Evolutionary conservation across 768 basidiomycete genomes (phyloP).

Genomic region (Pisolithus marmoratus): DNA sequence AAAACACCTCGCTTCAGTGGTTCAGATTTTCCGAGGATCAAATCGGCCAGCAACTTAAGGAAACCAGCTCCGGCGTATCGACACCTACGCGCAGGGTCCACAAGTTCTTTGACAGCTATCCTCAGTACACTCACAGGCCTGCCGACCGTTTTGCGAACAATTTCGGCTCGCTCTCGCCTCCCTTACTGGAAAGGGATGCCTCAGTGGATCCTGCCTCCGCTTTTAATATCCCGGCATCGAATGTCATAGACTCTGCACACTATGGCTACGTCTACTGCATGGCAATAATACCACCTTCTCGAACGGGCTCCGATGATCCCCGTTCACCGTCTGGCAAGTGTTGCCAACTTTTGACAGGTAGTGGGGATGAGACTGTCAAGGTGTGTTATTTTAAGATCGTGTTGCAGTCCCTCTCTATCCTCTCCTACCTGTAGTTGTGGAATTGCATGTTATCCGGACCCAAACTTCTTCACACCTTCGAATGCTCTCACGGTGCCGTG

Average conservation of each 20-base stretch:
- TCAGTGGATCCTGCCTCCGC: slow-evolving; percentile 12
- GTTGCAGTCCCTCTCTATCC: background rate
- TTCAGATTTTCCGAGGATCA: slow-evolving; percentile 46
- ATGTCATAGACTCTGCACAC: slow-evolving; percentile 85
- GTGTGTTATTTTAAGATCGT: slow-evolving; percentile 31
- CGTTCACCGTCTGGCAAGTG: slow-evolving; percentile 16
- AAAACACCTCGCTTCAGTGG: slow-evolving; percentile 93
- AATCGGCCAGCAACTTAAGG: background rate
- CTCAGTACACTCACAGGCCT: slow-evolving; percentile 59
- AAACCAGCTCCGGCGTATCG: slow-evolving; percentile 25
- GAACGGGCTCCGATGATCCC: slow-evolving; percentile 32
- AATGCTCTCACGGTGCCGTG: slow-evolving; percentile 73
- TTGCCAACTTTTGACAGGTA: slow-evolving; percentile 71
- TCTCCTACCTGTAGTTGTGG: slow-evolving; percentile 52
- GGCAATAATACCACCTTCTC: slow-evolving; percentile 40
- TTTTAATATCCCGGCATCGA: slow-evolving; percentile 55
- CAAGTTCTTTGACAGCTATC: slow-evolving; percentile 91
- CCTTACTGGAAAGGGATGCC: slow-evolving; percentile 27
- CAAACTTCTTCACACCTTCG: slow-evolving; percentile 56
- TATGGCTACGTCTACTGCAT: slow-evolving; percentile 93
- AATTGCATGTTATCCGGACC: slow-evolving; percentile 43
- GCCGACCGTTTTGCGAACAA: slow-evolving; percentile 69
- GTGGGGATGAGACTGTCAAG: slow-evolving; percentile 90
- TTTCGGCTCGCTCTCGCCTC: slow-evolving; percentile 27
- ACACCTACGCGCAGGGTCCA: slow-evolving; percentile 53